Evolutionary conservation across 805 yeast species (phyloP).

Genomic region (Saccharomycopsis sp.): DNA sequence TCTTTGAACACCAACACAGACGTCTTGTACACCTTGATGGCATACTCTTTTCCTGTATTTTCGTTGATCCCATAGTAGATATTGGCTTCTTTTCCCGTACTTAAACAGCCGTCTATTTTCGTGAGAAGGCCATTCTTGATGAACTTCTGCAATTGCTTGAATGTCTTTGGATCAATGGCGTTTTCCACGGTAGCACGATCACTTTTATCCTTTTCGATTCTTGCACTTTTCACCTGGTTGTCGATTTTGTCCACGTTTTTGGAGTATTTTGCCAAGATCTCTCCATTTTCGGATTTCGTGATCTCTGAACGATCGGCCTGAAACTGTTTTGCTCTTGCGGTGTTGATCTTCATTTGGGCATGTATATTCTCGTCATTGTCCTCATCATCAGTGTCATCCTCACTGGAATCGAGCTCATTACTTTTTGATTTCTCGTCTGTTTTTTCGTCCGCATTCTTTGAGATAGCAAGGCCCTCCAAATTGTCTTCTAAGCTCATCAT

Average conservation of each 20-base stretch:
- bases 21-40: conserved; percentile 92
- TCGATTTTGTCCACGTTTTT: conserved; percentile 60
- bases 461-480: too few relatives aligned
- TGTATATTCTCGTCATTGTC: too few relatives aligned
- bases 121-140: conserved; percentile 78
- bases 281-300: conserved; percentile 28
- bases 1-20: conserved; percentile 96
- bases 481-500: too few relatives aligned
- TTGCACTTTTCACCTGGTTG: conserved; percentile 44
- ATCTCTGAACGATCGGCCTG: conserved; percentile 8
- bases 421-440: too few relatives aligned
- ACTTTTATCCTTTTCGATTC: conserved; percentile 69
- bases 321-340: too few relatives aligned
- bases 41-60: conserved; percentile 47
- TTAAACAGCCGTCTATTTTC: conserved; percentile 83
- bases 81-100: conserved; percentile 98
- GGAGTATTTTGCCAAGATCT: conserved; percentile 52
- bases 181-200: conserved; percentile 96
- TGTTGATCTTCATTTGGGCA: too few relatives aligned
- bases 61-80: conserved; percentile 71
- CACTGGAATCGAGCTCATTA: too few relatives aligned
- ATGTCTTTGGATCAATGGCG: conserved; percentile 90
- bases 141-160: conserved; percentile 70
- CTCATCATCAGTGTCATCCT: too few relatives aligned
- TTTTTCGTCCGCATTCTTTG: too few relatives aligned